Percentiles rank a stretch among this genome's conserved stretches.
phyloP scores from a whole-genome alignment of 179 eudicot genomes.

The Gypsophila paniculata region DNA sequence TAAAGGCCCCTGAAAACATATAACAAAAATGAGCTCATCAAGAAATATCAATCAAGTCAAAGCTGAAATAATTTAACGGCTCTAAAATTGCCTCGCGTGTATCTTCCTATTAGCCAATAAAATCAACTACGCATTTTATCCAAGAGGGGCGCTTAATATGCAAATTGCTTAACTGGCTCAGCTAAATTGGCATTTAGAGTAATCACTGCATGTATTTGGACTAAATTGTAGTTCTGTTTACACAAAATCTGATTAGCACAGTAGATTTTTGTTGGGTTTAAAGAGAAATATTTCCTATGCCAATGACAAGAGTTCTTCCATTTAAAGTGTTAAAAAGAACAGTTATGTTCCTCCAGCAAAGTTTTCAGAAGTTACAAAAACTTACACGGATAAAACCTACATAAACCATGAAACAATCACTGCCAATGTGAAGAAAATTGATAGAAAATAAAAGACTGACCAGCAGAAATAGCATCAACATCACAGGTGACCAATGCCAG shows the following conservation, averaged over 20 bases:
- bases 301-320: too few relatives aligned
- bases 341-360: neutral
- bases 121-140: neutral
- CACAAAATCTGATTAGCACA: neutral
- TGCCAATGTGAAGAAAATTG: neutral
- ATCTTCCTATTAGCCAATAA: neutral
- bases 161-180: neutral
- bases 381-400: neutral
- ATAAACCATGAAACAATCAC: neutral
- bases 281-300: too few relatives aligned
- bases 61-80: neutral
- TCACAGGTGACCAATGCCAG: slow-evolving; percentile 89
- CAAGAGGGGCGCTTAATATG: too few relatives aligned
- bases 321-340: too few relatives aligned
- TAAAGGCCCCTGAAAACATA: slow-evolving; percentile 65
- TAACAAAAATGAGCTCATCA: neutral
- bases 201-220: slow-evolving; percentile 7
- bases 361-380: neutral
- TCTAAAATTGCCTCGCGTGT: neutral
- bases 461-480: slow-evolving; percentile 88
- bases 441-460: slow-evolving; percentile 28
- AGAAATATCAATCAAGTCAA: slow-evolving; percentile 2
- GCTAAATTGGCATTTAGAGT: neutral
- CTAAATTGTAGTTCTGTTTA: neutral
- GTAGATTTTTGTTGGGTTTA: too few relatives aligned